Percentiles rank a stretch among this genome's conserved stretches.
Evolutionary conservation across 1,284 basidiomycete genomes (phyloP).

Genomic region (Marasmius sp.): DNA sequence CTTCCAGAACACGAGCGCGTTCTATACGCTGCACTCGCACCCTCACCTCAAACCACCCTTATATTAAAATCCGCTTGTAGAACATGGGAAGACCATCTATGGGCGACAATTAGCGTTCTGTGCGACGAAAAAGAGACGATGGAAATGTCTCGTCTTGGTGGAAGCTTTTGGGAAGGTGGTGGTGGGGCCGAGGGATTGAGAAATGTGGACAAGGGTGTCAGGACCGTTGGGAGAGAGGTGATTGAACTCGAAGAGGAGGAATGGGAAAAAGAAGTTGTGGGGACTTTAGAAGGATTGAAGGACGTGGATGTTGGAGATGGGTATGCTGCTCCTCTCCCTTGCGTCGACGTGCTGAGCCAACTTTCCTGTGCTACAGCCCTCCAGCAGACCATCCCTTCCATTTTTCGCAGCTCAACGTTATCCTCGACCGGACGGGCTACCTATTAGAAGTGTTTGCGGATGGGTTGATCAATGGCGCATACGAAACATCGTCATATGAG

Average conservation of each 20-base stretch:
- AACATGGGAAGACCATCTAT: slow-evolving; percentile 94
- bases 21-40: slow-evolving; percentile 86
- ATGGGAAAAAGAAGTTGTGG: slow-evolving; percentile 62
- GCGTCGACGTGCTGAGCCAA: not conserved
- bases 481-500: slow-evolving; percentile 57
- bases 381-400: slow-evolving; percentile 83
- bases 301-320: slow-evolving; percentile 58
- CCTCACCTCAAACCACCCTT: slow-evolving; percentile 71
- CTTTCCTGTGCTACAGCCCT: slow-evolving; percentile 40
- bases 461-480: slow-evolving; percentile 52
- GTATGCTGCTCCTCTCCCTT: slow-evolving; percentile 30
- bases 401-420: slow-evolving; percentile 82
- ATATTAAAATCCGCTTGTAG: slow-evolving; percentile 79
- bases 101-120: slow-evolving; percentile 86
- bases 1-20: slow-evolving; percentile 78
- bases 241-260: slow-evolving; percentile 53
- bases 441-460: slow-evolving; percentile 76
- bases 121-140: slow-evolving; percentile 79
- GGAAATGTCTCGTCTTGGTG: slow-evolving; percentile 55
- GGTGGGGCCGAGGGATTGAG: slow-evolving; percentile 27
- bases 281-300: slow-evolving; percentile 52
- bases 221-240: slow-evolving; percentile 27
- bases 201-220: slow-evolving; percentile 34
- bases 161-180: slow-evolving; percentile 66
- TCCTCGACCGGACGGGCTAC: slow-evolving; percentile 70